Evolutionary conservation across 2,329 filamentous ascomycete genomes (phyloP), one percentile per base, ranked within the genome.

Genomic region (Trichoderma sp.): DNA sequence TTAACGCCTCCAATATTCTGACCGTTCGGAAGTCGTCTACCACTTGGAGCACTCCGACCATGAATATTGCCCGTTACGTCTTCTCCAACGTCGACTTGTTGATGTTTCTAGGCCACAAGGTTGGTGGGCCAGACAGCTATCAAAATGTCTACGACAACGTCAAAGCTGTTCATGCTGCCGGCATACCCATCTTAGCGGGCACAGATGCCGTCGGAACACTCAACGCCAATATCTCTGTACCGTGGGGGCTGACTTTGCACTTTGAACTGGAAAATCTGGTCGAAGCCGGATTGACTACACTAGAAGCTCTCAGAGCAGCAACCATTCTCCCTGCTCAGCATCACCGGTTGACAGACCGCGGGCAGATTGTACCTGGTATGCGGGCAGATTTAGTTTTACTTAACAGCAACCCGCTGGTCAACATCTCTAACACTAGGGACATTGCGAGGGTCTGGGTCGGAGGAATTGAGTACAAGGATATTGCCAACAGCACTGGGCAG

Each of bases 251-350:
- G 5, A 66, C 16, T 1, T 16, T 66, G 3, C 62, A 66, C 1
- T 66, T 66, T 27, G 62, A 66, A 6, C 27, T 66, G 13, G 62
- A 66, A 24, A 66, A 66, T 16, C 62, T 66, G n/a, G 62, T 66
- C 13, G 52, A 66, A 14, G 62, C 62, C 0, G 62, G 62, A 19
- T 58, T 66, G 3, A 57, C 62, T 21, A 49, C 62, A 13, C 27
- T 66, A 8, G 62, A 66, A n/a, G 62, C 62, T 21, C 62, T 66
- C 2, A 27, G 37, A 11, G 52, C 62, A 21, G 62, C 62, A 11
- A 66, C 62, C 19, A 40, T 47, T 24, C 53, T 66, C 14, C 52
- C 62, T 5, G 53, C 53, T 33, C 53, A 49, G 14, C 62, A 66
- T 11, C 62, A 66, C 27, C 29, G 10, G 37, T 35, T 66, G 53